Conservation (phyloP, 805 yeast genomes). For the Candida maris region DNA sequence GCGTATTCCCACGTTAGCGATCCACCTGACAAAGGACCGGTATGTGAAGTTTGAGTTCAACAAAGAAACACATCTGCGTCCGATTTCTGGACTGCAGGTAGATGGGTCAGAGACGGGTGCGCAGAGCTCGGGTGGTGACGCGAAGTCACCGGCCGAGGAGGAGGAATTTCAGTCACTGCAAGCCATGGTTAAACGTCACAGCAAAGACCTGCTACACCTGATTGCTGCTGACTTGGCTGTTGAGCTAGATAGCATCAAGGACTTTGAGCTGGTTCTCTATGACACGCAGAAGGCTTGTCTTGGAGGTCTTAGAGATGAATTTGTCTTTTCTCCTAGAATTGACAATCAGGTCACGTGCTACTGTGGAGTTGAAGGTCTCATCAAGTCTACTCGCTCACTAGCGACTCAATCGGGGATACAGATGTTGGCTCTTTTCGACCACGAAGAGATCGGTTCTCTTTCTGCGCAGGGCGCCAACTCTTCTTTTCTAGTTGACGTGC, state of each 20-base stretch:
- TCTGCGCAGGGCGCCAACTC: slow-evolving; percentile 98
- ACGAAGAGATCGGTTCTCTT: slow-evolving; percentile 91
- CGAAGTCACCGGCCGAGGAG: slow-evolving; percentile 36
- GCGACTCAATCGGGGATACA: slow-evolving; percentile 55
- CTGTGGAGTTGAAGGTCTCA: slow-evolving; percentile 69
- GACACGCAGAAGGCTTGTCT: slow-evolving; percentile 80
- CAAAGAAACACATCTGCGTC: slow-evolving; percentile 80
- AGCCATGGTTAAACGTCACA: slow-evolving; percentile 70
- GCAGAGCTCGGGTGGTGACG: slow-evolving; percentile 36
- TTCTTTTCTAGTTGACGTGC: slow-evolving; percentile 75
- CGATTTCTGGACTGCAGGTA: slow-evolving; percentile 68
- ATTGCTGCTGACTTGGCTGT: slow-evolving; percentile 65
- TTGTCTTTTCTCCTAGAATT: slow-evolving; percentile 84
- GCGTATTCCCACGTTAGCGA: slow-evolving; percentile 92
- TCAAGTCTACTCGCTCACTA: slow-evolving; percentile 39
- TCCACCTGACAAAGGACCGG: slow-evolving; percentile 78
- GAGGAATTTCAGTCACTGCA: slow-evolving; percentile 64
- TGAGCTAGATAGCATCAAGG: slow-evolving; percentile 60
- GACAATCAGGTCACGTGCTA: slow-evolving; percentile 89
- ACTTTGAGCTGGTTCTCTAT: slow-evolving; percentile 80
- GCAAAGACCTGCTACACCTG: slow-evolving; percentile 60
- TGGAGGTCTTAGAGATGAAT: slow-evolving; percentile 90
- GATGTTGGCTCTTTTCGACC: slow-evolving; percentile 83
- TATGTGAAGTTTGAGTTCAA: slow-evolving; percentile 82
- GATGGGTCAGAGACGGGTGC: slow-evolving; percentile 7